Conservation (phyloP, 2,329 filamentous ascomycete genomes). For the Ciborinia camelliae region DNA sequence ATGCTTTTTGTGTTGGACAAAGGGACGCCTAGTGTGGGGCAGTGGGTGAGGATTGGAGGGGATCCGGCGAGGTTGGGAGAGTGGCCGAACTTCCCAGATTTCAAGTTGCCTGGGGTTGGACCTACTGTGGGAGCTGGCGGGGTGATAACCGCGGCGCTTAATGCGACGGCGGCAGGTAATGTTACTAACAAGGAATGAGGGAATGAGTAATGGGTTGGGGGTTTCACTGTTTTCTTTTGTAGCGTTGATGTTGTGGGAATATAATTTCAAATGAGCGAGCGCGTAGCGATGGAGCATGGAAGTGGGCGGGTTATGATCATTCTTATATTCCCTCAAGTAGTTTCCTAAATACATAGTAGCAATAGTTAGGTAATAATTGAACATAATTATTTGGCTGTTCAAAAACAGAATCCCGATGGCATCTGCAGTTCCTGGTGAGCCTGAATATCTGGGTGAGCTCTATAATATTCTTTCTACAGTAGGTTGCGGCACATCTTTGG, state of each 20-base stretch:
- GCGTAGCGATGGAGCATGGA: neutral
- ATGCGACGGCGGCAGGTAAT: neutral
- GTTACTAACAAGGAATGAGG: neutral
- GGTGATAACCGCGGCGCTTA: neutral
- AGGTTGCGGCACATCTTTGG: too few species aligned
- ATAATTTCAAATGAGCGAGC: neutral
- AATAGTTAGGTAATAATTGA: neutral
- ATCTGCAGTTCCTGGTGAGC: too few species aligned
- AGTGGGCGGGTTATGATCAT: neutral
- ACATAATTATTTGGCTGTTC: neutral
- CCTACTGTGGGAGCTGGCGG: conserved; percentile 7
- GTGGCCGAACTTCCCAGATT: conserved; percentile 53
- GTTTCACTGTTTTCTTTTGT: neutral
- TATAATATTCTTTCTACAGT: too few species aligned
- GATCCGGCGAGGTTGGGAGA: conserved; percentile 59
- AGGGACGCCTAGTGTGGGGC: conserved; percentile 57
- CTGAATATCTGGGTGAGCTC: too few species aligned
- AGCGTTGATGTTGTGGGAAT: neutral
- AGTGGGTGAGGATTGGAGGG: conserved; percentile 63
- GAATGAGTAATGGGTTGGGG: too few species aligned
- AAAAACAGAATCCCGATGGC: neutral
- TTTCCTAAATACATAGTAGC: neutral
- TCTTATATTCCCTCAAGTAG: neutral
- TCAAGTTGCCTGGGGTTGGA: conserved; percentile 28
- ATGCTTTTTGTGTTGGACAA: conserved; percentile 61